Percentiles rank a stretch among this genome's conserved stretches.
Evolutionary conservation across 176 grass and related monocot species (phyloP).

Genomic region (Musa acuminata): DNA sequence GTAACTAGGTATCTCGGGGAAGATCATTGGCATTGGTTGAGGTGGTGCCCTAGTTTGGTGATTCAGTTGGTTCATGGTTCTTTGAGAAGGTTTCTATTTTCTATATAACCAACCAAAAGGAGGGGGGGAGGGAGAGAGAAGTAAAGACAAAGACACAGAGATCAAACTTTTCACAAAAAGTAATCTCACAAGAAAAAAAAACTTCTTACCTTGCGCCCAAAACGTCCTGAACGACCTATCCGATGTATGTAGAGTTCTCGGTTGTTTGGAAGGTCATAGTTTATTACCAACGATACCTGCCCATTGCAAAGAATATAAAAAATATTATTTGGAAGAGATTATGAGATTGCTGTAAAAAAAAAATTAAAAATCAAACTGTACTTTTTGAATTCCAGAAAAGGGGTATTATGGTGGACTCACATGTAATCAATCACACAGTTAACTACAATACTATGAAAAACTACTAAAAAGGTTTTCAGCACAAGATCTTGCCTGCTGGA

Average conservation of each 20-base stretch:
- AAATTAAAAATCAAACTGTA: too few relatives aligned
- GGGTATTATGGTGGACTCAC: background rate
- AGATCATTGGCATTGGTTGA: too few relatives aligned
- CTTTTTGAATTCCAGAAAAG: too few relatives aligned
- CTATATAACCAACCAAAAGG: too few relatives aligned
- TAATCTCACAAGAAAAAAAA: background rate
- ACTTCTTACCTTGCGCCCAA: conserved; percentile 74
- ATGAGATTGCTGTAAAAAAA: background rate
- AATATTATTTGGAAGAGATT: background rate
- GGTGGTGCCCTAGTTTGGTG: too few relatives aligned
- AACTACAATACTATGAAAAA: background rate
- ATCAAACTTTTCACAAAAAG: background rate
- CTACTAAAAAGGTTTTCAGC: background rate
- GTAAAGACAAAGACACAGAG: background rate
- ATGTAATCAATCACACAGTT: background rate
- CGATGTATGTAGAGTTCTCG: conserved; percentile 98
- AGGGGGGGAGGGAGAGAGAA: background rate
- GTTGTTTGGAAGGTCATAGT: conserved; percentile 95
- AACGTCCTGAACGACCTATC: conserved; percentile 88
- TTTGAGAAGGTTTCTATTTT: too few relatives aligned
- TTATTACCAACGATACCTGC: conserved; percentile 97
- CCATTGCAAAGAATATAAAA: background rate
- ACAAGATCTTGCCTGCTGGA: conserved; percentile 59
- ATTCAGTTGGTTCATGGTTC: too few relatives aligned
- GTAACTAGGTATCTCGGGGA: too few relatives aligned